Base-by-base conservation (phyloP, 352 stramenopile species). In the Phytophthora lateralis region DNA sequence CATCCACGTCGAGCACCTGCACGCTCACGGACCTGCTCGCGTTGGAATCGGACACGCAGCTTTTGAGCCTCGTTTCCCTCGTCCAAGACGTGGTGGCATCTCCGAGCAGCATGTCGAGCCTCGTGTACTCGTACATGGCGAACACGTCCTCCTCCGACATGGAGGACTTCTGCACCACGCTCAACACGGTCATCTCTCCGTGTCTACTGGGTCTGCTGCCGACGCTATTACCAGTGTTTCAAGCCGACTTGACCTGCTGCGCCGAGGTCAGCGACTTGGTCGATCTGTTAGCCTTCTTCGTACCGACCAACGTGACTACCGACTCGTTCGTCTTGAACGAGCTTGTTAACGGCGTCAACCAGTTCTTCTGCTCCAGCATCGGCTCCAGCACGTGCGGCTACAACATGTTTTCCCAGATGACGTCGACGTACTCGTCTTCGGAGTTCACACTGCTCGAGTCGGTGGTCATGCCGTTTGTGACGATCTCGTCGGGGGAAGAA, bases 381-480 rank as follows among this genome's bases (percentile, higher is more conserved):
- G 62, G 52, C 6, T 47, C 75, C 20, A 62, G 62, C 2, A 73
- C 66, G 11, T 86, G 76, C 43, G 73, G 71, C 18, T 54, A 66
- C 43, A 73, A 68, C 6, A 71, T 77, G 30, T 85, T 71, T 59
- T 66, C 67, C 11, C 64, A 79, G 45, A 63, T 85, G 55, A 82
- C 73, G 26, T 70, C 52, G 21, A 81, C 63, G 44, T 85, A 81
- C 52, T 69, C 63, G 14, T 38, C 56, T 4, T 58, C 41, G 1
- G 58, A 67, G 12, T 85, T 85, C 46, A 71, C 64, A 3, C 12
- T 85, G 20, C 58, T 85, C 5, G 63, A 79, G 32, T 80, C 71
- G 18, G 70, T 85, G 26, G 58, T 82, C 14, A 49, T 85, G 37
- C 76, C 73, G 14, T 82, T 85, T 24, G 61, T 85, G 27, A 80